A percentile compares a stretch with the other conserved stretches of the same genome.
These are phyloP conservation scores for Potentilla sterilis DNA, from an alignment of 306 rosid species.

Conservation along the genomic window DNA sequence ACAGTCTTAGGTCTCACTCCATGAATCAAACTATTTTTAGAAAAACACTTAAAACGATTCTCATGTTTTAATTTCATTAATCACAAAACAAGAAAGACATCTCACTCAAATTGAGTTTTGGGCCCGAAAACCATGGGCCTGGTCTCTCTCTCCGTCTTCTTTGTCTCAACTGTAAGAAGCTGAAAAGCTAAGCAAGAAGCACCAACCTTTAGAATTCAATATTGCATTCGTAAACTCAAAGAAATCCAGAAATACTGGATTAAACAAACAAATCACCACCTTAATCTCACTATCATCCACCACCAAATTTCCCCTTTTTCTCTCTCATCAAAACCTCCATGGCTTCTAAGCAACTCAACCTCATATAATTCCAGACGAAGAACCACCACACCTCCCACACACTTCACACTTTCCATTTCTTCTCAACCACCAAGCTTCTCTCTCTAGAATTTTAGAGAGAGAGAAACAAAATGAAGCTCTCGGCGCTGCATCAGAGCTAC, in stretches of 20 bases:
- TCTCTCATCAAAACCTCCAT: background rate
- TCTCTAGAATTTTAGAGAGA: slow-evolving; percentile 12
- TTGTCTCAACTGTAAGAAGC: background rate
- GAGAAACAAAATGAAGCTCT: slow-evolving; percentile 67
- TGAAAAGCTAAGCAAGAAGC: slow-evolving; percentile 3
- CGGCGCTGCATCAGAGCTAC: slow-evolving; percentile 86
- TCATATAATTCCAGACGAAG: background rate
- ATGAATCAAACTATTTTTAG: background rate
- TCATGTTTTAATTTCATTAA: background rate
- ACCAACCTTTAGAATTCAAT: background rate
- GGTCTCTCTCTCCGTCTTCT: background rate
- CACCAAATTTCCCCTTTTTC: slow-evolving; percentile 28
- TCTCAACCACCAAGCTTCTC: background rate
- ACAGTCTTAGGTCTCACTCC: slow-evolving; percentile 7
- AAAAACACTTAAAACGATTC: background rate
- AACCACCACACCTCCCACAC: background rate
- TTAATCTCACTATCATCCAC: slow-evolving; percentile 5
- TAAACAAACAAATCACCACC: slow-evolving; percentile 26
- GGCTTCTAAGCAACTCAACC: slow-evolving; percentile 6
- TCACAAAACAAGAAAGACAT: background rate
- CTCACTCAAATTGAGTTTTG: background rate
- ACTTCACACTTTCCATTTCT: background rate
- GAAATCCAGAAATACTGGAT: slow-evolving; percentile 44
- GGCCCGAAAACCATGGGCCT: slow-evolving; percentile 28
- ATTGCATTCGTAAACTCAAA: slow-evolving; percentile 50